Evolutionary conservation across 352 stramenopile genomes (phyloP), one percentile per base, ranked within the genome.

Genomic region (Phytophthora foliorum): DNA sequence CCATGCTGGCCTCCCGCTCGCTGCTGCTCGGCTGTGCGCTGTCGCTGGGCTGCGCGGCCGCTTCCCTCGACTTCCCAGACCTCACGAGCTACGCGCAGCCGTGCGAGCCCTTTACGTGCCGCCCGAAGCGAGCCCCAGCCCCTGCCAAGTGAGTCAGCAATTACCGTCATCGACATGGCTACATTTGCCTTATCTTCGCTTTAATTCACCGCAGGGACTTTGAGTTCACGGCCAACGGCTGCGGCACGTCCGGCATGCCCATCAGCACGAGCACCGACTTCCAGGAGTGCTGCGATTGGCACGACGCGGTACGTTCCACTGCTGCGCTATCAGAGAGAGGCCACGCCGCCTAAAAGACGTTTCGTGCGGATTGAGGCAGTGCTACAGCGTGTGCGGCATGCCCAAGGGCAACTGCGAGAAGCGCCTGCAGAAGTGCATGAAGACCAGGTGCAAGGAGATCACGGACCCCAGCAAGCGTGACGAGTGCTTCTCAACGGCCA

Each of bases 381-480:
- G 87, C 67, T 94, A 94, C 71, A 90, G 84, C 62, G 76, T 66
- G n/a, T 94, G 87, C 29, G 87, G 87, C 21, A 92, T 94, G 71
- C 78, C 85, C 46, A 94, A 94, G 52, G 48, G 52, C 46, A 78
- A 72, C 50, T 94, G 87, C 51, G 87, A 94, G 62, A 88, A 84
- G 57, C 78, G 82, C 0, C 50, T 94, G 42, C 74, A 87, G 41
- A 92, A 91, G 63, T 94, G 87, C 68, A 90, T 94, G 83, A 84
- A 77, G 42, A 66, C 65, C 27, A 81, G 73, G 45, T 94, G 87
- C 67, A 78, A 58, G 19, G 24, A 38, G 16, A 65, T 78, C 19
- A 11, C 39, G 21, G 59, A 69, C 34, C 57, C 44, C 6, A 55
- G 17, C 3, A 68, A 74, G 22, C 69, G 66, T 11, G 74, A 86